Evolutionary conservation across 2,329 filamentous ascomycete genomes (phyloP).

Genomic region (Pochonia chlamydosporia): DNA sequence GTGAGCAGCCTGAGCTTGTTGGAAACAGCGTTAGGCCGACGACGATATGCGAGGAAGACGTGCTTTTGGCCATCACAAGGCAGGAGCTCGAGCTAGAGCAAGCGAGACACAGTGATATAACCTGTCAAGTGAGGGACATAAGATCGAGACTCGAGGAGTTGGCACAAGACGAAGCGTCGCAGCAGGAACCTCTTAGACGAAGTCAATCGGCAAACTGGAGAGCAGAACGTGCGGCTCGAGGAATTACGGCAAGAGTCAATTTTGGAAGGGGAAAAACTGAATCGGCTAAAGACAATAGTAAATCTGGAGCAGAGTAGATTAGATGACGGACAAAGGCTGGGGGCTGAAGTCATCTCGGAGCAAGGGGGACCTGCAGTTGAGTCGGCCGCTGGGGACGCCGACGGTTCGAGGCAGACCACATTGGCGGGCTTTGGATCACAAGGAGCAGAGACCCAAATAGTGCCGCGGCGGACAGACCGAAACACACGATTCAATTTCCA

Average conservation of each 20-base stretch:
- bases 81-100: neutral
- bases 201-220: neutral
- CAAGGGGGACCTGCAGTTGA: too few relatives aligned
- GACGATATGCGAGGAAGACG: neutral
- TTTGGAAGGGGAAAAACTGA: neutral
- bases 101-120: neutral
- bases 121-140: neutral
- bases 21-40: neutral
- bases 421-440: neutral
- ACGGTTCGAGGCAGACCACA: too few relatives aligned
- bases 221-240: neutral
- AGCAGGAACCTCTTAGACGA: neutral
- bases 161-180: neutral
- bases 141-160: neutral
- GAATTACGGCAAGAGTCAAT: neutral
- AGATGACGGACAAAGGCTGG: too few relatives aligned
- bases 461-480: neutral
- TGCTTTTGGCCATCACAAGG: neutral
- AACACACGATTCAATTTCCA: neutral
- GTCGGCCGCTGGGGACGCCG: too few relatives aligned
- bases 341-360: too few relatives aligned
- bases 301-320: too few relatives aligned
- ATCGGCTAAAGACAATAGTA: slow-evolving; percentile 1
- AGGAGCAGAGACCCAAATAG: neutral
- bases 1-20: neutral